These are phyloP conservation scores for Andrographis paniculata DNA, from an alignment of 305 asterid species.

Conservation along the genomic window DNA sequence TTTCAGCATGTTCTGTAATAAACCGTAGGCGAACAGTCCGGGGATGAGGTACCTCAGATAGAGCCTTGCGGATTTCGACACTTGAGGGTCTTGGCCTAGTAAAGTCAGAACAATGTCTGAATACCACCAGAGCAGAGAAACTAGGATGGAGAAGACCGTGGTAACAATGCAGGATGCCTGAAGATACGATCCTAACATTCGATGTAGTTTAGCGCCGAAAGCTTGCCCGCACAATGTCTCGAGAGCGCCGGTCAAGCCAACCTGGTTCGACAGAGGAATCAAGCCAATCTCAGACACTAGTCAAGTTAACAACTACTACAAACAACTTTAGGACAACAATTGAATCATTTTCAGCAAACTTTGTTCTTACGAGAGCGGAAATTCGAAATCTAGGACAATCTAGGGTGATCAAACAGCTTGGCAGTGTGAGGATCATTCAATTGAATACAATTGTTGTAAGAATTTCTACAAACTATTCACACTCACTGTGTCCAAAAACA, in stretches of 20 bases:
- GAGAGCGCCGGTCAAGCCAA: slow-evolving; percentile 75
- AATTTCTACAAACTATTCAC: no score
- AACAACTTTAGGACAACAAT: no score
- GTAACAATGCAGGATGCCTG: slow-evolving; percentile 66
- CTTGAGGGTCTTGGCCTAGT: slow-evolving; percentile 55
- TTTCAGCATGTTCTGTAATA: slow-evolving; percentile 57
- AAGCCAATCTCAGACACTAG: no score
- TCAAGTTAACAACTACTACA: no score
- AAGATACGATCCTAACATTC: slow-evolving; percentile 58
- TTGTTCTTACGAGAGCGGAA: no score
- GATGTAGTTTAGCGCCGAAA: slow-evolving; percentile 51
- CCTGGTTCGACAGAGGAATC: slow-evolving; percentile 34
- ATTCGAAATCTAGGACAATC: no score
- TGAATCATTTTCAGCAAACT: no score
- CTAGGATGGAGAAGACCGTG: slow-evolving; percentile 21
- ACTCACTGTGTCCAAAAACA: no score
- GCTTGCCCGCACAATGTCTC: slow-evolving; percentile 91
- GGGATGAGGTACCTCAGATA: slow-evolving; percentile 61
- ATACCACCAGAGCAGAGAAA: slow-evolving; percentile 61
- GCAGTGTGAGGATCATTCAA: no score
- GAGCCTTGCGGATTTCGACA: slow-evolving; percentile 47
- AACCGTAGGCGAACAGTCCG: slow-evolving; percentile 53
- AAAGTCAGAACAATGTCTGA: slow-evolving; percentile 36
- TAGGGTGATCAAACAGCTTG: no score
- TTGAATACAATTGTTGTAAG: no score